phyloP scores from a whole-genome alignment of 805 yeast species.

The Brettanomyces custersianus region DNA sequence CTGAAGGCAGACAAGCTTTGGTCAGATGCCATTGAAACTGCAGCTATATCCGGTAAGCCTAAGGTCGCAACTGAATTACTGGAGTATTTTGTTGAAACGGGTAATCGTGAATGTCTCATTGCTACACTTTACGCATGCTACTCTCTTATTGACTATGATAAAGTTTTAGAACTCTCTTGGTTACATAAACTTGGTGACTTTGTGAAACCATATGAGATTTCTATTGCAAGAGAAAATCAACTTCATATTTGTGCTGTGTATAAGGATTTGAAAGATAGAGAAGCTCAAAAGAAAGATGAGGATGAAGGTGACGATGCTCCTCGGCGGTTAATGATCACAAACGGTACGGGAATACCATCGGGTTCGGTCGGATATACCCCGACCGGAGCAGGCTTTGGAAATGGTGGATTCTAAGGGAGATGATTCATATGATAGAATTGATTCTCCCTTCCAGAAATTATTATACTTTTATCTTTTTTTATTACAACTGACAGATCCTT shows the following conservation, averaged over 20 bases:
- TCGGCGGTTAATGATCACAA: slow-evolving; percentile 75
- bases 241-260: slow-evolving; percentile 56
- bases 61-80: slow-evolving; percentile 85
- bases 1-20: slow-evolving; percentile 89
- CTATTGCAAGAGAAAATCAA: slow-evolving; percentile 73
- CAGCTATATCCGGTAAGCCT: slow-evolving; percentile 66
- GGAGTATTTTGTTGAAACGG: slow-evolving; percentile 91
- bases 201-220: slow-evolving; percentile 86
- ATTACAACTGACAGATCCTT: background rate
- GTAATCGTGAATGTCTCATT: slow-evolving; percentile 90
- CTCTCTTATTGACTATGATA: slow-evolving; percentile 68
- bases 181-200: slow-evolving; percentile 74
- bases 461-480: background rate
- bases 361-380: slow-evolving; percentile 51
- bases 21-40: slow-evolving; percentile 91
- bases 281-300: slow-evolving; percentile 43
- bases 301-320: slow-evolving; percentile 37
- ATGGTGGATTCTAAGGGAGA: slow-evolving; percentile 28
- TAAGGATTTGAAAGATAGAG: slow-evolving; percentile 63
- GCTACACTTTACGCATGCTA: slow-evolving; percentile 85
- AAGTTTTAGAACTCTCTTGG: slow-evolving; percentile 88
- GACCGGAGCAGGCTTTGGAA: slow-evolving; percentile 68
- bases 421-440: background rate
- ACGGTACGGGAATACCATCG: slow-evolving; percentile 44
- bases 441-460: background rate